Evolutionary conservation across 805 yeast species (phyloP), one percentile per base, ranked within the genome.

Genomic region (Zygosaccharomyces lentus): DNA sequence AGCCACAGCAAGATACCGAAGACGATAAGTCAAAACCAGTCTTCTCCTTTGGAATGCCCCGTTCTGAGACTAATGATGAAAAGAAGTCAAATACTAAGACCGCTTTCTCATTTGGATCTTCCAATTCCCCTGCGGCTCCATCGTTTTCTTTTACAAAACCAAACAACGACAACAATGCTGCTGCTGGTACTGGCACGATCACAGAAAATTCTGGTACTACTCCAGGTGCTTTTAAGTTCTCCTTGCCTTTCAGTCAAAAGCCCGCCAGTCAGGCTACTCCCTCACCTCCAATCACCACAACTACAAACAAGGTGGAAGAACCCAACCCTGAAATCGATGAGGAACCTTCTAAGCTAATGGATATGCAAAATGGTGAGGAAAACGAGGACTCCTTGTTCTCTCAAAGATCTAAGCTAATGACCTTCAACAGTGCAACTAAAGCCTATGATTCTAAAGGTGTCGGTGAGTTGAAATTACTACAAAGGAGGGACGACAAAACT

Each of bases 321-420:
- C 15, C 50, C 37, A 21, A 50, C 47, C 13, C 68, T 17, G 74
- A 72, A 37, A 75, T 73, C 47, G 73, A 72, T 2, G 72, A 72
- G 34, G 73, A 81, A 45, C 72, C 81, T 9, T 78, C 76, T 5
- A 76, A 71, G 13, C 71, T 56, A 9, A 47, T 62, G 19, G 54
- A 52, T 15, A 30, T 75, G 54, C 77, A 75, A 9, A 85, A 91
- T 7, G 97, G 96, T 15, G 97, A 91, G 67, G 96, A 89, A 66
- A 75, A 78, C 44, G 97, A 91, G 67, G 78, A 73, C 1, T 61
- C 74, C 0, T 57, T 78, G 21, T 85, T 76, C 55, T 76, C 82
- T 36, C 82, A 85, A 56, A 76, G 85, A 57, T 76, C 91, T 3
- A 88, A 88, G 59, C 70, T 88, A 37, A 80, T 80, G 77, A 71